Base-by-base conservation (phyloP, 257 asterid species). In the Jasminum sambac region DNA sequence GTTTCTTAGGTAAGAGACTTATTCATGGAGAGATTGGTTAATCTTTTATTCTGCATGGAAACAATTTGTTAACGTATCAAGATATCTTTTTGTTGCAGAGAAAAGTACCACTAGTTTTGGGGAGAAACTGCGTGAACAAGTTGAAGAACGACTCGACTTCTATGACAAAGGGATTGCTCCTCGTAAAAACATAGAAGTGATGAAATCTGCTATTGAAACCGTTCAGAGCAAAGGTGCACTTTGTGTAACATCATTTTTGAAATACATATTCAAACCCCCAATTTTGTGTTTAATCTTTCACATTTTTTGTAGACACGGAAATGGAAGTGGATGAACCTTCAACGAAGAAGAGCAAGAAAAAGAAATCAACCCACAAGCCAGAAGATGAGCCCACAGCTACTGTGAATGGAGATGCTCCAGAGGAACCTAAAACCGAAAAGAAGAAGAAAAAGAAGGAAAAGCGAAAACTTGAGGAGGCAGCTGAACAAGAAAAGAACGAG, bases 91-190 rank as follows among this genome's bases (percentile, higher is more conserved):
- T 26, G 17, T 43, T 75, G 59, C 85, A 94, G 99, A 94, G 8
- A 87, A 84, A 67, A 94, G 64, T 48, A 89, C 99, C 46, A 83
- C 83, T 64, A 74, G 89, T 38, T 94, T 81, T 72, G 99, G 99
- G 8, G 99, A 89, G 82, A 91, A 94, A 75, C 98, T 94, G 50
- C 96, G 99, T 37, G 96, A 94, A 82, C 99, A 94, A 83, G 99
- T 94, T 68, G 99, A 94, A 78, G 99, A 94, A 79, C 76, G 99
- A 7, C 96, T 94, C 0, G 98, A 94, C 55, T 94, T 94, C 62
- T 94, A 94, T 64, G 99, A 94, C 72, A 89, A 91, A 81, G 99
- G 98, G 24, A 96, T 91, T 71, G 99, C 99, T 66, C 96, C 98
- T 65, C 93, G 96, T 40, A 94, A 94, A 78, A 94, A 94, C 82